Base-by-base conservation (phyloP, 2,329 filamentous ascomycete genomes). In the Alternaria sp. region DNA sequence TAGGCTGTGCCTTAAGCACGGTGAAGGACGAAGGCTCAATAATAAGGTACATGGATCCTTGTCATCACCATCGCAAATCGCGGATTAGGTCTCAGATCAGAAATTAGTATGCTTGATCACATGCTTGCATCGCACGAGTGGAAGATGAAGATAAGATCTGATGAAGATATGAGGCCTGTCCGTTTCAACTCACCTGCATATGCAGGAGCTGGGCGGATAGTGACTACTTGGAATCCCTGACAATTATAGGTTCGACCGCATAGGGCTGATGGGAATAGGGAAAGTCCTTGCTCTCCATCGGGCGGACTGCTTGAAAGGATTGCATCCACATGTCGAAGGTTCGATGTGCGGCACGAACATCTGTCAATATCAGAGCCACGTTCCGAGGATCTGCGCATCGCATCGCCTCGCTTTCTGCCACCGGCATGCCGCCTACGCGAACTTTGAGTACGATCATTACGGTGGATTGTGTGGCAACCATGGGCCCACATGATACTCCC, bases 251-350 rank as follows among this genome's bases (percentile, higher is more conserved):
- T 53, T 49, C 47, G 50, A 62, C 60, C 47, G 30, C 41, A 51
- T 75, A 72, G 68, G 73, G 74, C 73, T 74, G 70, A 70, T 65
- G 66, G 54, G 55, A 54, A 57, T 50, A 60, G 70, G 60, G 43
- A 47, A 47, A 55, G 71, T 69, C 51, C 47, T 55, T 58, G 44
- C 47, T 30, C 33, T 47, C 53, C 61, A 70, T 72, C 64, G 28
- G 47, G 45, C 58, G 30, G 50, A 45, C 33, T 50, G 7, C 53
- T 55, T 45, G 45, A 56, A 41, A 50, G 59, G n/a, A 50, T 63
- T 50, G 30, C 54, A 41, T 65, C 62, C 63, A 55, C 58, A 44
- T 37, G 41, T 62, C 55, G 46, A 55, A 60, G 30, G 20, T 55
- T 56, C 51, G 23, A 62, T 63, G 45, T 30, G 55, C 53, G 41